phyloP scores from a whole-genome alignment of 345 rosid genomes.

The Sonneratia alba region DNA sequence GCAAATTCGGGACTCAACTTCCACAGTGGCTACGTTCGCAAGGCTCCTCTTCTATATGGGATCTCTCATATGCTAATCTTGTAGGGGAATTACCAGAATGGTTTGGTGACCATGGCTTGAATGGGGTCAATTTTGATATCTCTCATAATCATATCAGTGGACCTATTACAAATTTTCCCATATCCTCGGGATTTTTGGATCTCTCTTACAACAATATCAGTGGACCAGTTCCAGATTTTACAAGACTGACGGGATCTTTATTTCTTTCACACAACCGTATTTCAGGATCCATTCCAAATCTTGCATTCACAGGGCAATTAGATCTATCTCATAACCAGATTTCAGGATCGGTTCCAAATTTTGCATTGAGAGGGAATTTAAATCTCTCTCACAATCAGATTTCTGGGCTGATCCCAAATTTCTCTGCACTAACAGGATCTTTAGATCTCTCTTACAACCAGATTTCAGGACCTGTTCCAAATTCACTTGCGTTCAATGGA shows the following conservation, averaged over 20 bases:
- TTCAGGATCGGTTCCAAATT: neutral
- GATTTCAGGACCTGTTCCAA: neutral
- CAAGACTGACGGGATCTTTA: no score
- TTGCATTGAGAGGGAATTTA: neutral
- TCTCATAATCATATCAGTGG: no score
- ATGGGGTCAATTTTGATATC: no score
- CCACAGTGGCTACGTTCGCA: neutral
- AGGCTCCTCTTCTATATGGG: neutral
- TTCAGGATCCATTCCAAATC: no score
- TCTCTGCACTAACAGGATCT: neutral
- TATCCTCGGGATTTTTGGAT: no score
- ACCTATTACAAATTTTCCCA: no score
- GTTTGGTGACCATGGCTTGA: neutral
- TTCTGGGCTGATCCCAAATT: neutral
- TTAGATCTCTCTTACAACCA: neutral
- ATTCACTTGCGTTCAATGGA: neutral
- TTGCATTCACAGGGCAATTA: neutral
- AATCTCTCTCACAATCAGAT: neutral
- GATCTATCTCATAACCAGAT: neutral
- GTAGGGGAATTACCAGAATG: neutral
- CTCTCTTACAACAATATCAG: no score
- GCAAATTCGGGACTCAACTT: neutral
- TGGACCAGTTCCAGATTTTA: no score
- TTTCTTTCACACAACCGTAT: no score
- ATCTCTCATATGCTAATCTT: neutral